Percentiles rank a stretch among this genome's conserved stretches.
phyloP scores from a whole-genome alignment of 2,329 filamentous ascomycete species.

The Colletotrichum acutatum region DNA sequence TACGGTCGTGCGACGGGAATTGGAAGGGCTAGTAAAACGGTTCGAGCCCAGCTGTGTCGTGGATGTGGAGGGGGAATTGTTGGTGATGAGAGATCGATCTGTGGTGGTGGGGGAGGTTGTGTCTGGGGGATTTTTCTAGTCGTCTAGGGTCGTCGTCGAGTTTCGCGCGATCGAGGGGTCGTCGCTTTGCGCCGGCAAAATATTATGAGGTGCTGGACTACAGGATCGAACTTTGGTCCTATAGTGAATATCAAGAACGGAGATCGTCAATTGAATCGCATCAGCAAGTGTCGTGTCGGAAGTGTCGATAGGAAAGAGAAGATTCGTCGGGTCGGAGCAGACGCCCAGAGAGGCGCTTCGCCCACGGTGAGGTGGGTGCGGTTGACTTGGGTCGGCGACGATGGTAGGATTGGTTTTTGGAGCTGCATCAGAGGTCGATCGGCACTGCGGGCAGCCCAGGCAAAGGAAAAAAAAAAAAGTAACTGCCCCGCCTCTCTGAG shows the following conservation, averaged over 20 bases:
- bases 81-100: neutral
- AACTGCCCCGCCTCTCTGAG: slow-evolving; percentile 26
- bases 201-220: neutral
- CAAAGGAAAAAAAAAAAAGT: slow-evolving; percentile 2
- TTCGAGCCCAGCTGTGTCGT: neutral
- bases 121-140: neutral
- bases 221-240: neutral
- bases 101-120: slow-evolving; percentile 6
- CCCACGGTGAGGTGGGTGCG: neutral
- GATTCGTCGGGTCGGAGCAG: neutral
- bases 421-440: slow-evolving; percentile 17
- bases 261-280: slow-evolving; percentile 9
- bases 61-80: neutral
- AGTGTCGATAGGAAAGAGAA: neutral
- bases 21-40: neutral
- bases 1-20: neutral
- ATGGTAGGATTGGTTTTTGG: slow-evolving; percentile 23
- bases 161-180: neutral
- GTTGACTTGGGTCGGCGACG: slow-evolving; percentile 37
- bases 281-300: neutral
- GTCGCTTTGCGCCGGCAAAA: neutral
- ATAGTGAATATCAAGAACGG: neutral
- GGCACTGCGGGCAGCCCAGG: neutral
- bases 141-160: neutral
- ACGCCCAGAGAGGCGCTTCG: neutral